Evolutionary conservation across 305 asterid genomes (phyloP).

Genomic region (Rubia occidens): DNA sequence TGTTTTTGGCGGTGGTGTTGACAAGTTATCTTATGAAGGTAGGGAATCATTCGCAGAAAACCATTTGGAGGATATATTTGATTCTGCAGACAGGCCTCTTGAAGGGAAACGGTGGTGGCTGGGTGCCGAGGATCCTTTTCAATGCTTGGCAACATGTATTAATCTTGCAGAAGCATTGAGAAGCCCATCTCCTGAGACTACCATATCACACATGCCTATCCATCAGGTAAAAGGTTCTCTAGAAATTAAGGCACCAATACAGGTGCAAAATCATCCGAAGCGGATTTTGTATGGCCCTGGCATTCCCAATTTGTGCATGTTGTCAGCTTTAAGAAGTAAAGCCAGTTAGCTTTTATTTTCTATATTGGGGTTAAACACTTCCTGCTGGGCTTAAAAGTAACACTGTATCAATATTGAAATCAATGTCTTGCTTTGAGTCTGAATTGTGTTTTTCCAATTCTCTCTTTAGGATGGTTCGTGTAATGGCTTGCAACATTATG

Average conservation of each 20-base stretch:
- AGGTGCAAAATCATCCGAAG: neutral
- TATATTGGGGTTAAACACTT: neutral
- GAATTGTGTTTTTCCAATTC: conserved; percentile 14
- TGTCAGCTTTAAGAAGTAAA: neutral
- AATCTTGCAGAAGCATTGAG: conserved; percentile 77
- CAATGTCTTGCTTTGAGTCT: conserved; percentile 19
- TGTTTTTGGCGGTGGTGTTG: conserved; percentile 82
- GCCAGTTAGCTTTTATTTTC: neutral
- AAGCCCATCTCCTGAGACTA: conserved; percentile 64
- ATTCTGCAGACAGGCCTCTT: conserved; percentile 93
- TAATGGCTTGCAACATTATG: conserved; percentile 97
- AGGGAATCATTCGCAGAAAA: conserved; percentile 68
- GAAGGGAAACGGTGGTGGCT: conserved; percentile 98
- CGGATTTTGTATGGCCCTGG: neutral
- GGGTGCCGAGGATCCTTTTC: conserved; percentile 93
- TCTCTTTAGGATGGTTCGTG: conserved; percentile 92
- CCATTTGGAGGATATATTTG: conserved; percentile 79
- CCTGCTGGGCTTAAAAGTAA: neutral
- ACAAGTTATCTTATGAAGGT: conserved; percentile 81
- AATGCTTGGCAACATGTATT: conserved; percentile 85
- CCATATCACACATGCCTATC: conserved; percentile 68
- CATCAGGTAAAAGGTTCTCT: conserved; percentile 58
- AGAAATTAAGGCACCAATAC: neutral
- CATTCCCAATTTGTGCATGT: neutral
- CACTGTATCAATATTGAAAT: neutral